A percentile compares a stretch with the other conserved stretches of the same genome.
Evolutionary conservation across 192 early-diverging fungal species (phyloP).

Genomic region (Gorgonomyces haynaldii): DNA sequence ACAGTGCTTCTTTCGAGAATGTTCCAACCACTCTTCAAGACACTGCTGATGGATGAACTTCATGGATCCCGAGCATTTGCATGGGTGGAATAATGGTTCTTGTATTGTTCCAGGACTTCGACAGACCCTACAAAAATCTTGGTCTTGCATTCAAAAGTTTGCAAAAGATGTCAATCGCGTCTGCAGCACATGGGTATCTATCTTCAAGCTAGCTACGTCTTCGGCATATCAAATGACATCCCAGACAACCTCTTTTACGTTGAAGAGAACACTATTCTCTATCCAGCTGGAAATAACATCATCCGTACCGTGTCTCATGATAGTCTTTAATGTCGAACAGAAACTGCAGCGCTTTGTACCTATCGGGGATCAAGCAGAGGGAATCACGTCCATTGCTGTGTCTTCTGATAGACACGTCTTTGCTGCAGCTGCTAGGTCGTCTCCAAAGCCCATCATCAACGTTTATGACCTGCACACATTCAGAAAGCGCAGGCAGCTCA

Average conservation of each 20-base stretch:
- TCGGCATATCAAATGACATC: slow-evolving; percentile 26
- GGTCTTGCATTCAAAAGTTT: too few species aligned
- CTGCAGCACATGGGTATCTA: slow-evolving; percentile 18
- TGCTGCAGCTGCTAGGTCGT: slow-evolving; percentile 30
- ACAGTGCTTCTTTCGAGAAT: slow-evolving; percentile 75
- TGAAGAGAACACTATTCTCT: slow-evolving; percentile 40
- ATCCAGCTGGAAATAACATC: slow-evolving; percentile 36
- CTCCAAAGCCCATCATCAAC: slow-evolving; percentile 18
- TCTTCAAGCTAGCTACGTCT: slow-evolving; percentile 22
- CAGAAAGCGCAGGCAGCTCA: slow-evolving; percentile 24
- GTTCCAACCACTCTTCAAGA: slow-evolving; percentile 72
- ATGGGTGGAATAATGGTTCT: slow-evolving; percentile 84
- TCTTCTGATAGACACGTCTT: slow-evolving; percentile 33
- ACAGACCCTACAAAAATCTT: slow-evolving; percentile 25
- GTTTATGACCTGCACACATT: slow-evolving; percentile 32
- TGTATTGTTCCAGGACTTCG: slow-evolving; percentile 38
- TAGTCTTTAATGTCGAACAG: slow-evolving; percentile 34
- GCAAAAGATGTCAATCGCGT: slow-evolving; percentile 25
- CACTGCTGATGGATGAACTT: slow-evolving; percentile 89
- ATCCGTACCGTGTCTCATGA: slow-evolving; percentile 16
- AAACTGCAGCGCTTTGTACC: slow-evolving; percentile 34
- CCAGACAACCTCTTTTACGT: slow-evolving; percentile 33
- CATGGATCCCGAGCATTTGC: slow-evolving; percentile 93
- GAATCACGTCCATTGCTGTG: slow-evolving; percentile 27
- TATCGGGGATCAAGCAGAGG: slow-evolving; percentile 17